Percentiles rank a stretch among this genome's conserved stretches.
Conservation (phyloP, 306 rosid genomes). For the Psophocarpus tetragonolobus region DNA sequence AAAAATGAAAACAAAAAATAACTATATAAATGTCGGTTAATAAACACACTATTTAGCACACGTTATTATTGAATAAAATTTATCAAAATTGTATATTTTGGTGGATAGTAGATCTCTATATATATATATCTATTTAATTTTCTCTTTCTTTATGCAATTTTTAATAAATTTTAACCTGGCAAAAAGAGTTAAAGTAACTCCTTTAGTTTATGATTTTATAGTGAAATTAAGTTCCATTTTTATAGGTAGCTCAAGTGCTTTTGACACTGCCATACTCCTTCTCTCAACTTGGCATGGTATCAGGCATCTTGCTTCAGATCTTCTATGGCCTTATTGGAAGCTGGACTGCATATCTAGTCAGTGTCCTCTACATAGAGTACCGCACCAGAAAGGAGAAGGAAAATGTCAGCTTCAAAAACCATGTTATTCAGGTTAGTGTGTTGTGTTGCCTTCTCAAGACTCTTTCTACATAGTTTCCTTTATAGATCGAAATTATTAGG, state of each 20-base stretch:
- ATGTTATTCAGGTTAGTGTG: slow-evolving; percentile 77
- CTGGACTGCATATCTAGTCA: slow-evolving; percentile 94
- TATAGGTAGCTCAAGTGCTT: slow-evolving; percentile 91
- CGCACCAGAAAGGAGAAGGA: slow-evolving; percentile 88
- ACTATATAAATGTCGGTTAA: too few species aligned
- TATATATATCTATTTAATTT: too few species aligned
- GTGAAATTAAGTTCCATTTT: not conserved
- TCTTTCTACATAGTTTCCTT: too few species aligned
- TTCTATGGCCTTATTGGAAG: slow-evolving; percentile 88
- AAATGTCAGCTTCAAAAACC: slow-evolving; percentile 87
- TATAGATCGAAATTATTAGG: too few species aligned
- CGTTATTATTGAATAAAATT: too few species aligned
- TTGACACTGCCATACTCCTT: slow-evolving; percentile 90
- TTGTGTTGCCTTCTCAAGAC: not conserved
- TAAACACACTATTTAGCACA: too few species aligned
- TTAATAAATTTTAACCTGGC: too few species aligned
- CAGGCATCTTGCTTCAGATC: slow-evolving; percentile 74
- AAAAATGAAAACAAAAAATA: too few species aligned
- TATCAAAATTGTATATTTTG: too few species aligned
- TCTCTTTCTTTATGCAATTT: too few species aligned
- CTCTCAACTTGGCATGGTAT: slow-evolving; percentile 87
- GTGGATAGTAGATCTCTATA: too few species aligned
- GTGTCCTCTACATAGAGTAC: slow-evolving; percentile 85
- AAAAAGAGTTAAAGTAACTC: too few species aligned
- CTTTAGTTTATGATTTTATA: not conserved